phyloP scores from a whole-genome alignment of 768 basidiomycete genomes.

The Suillus ampliporus region DNA sequence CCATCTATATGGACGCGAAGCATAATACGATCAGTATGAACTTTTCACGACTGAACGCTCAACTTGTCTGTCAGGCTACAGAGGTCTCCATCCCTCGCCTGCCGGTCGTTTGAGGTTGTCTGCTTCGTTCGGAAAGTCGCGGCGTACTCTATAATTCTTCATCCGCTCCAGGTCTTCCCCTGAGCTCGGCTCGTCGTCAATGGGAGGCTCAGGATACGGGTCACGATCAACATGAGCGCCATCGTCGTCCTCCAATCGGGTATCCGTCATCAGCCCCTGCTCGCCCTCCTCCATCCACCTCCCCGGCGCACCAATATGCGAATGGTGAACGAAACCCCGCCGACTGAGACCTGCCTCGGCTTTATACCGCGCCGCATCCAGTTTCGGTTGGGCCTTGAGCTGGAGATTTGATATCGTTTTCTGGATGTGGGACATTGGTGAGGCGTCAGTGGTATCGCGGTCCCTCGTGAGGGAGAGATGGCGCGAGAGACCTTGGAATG shows the following conservation, averaged over 20 bases:
- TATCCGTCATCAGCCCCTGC: constrained; percentile 44
- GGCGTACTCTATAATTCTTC: constrained; percentile 13
- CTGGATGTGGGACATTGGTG: constrained; percentile 48
- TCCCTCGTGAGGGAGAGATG: constrained; percentile 44
- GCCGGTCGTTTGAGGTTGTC: constrained; percentile 68
- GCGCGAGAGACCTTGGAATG: constrained; percentile 39
- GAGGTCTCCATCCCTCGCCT: constrained; percentile 58
- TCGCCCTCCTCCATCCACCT: constrained; percentile 42
- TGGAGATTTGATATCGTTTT: constrained; percentile 47
- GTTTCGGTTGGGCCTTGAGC: constrained; percentile 51
- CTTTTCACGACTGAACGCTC: neutral
- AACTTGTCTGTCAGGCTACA: constrained; percentile 27
- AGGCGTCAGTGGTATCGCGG: constrained; percentile 28
- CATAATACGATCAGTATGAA: neutral
- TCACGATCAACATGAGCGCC: constrained; percentile 24
- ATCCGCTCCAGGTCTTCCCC: constrained; percentile 21
- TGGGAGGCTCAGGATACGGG: constrained; percentile 26
- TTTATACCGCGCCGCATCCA: constrained; percentile 72
- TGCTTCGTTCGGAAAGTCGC: constrained; percentile 26
- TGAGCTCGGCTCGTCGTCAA: constrained; percentile 32
- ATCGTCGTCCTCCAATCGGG: constrained; percentile 37
- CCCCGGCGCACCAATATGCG: constrained; percentile 26
- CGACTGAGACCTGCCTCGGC: constrained; percentile 70
- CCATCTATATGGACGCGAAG: neutral
- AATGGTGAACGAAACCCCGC: constrained; percentile 59